These are phyloP conservation scores for Elsinoe arachidis DNA, from an alignment of 2,329 filamentous ascomycete genomes.

Conservation along the genomic window DNA sequence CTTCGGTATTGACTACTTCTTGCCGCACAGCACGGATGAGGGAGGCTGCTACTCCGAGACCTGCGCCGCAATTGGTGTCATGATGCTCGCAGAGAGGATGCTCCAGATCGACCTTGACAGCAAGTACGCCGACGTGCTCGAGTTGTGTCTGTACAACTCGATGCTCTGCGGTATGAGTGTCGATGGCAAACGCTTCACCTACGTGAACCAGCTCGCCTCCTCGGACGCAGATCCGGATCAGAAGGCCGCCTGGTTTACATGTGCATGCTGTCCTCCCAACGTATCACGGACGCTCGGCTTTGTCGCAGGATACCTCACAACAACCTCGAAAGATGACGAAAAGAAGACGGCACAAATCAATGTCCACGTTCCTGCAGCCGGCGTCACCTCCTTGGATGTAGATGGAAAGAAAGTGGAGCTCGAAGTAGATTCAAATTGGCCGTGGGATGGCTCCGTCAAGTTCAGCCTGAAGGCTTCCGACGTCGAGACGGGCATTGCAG, in stretches of 20 bases:
- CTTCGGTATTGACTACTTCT: conserved; percentile 51
- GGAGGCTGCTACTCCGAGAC: conserved; percentile 57
- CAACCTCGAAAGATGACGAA: conserved; percentile 26
- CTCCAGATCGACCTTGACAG: conserved; percentile 46
- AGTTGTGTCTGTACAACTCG: conserved; percentile 53
- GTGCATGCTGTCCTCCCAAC: conserved; percentile 54
- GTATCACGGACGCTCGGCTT: conserved; percentile 48
- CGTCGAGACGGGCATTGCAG: conserved; percentile 34
- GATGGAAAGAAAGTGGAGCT: conserved; percentile 32
- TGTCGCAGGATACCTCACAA: conserved; percentile 51
- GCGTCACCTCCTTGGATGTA: conserved; percentile 35
- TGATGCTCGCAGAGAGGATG: conserved; percentile 52
- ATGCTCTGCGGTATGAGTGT: conserved; percentile 50
- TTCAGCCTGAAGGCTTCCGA: conserved; percentile 35
- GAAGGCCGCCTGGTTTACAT: conserved; percentile 50
- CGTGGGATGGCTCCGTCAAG: conserved; percentile 46
- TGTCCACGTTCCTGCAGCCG: conserved; percentile 50
- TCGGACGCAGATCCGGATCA: conserved; percentile 42
- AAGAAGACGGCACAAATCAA: conserved; percentile 33
- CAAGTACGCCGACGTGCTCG: conserved; percentile 51
- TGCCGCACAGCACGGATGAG: conserved; percentile 51
- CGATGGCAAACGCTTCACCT: conserved; percentile 51
- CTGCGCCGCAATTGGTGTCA: conserved; percentile 51
- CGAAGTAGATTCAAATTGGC: conserved; percentile 47
- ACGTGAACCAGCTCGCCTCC: conserved; percentile 53